Evolutionary conservation across 305 asterid species (phyloP).

Genomic region (Fraxinus nigra): DNA sequence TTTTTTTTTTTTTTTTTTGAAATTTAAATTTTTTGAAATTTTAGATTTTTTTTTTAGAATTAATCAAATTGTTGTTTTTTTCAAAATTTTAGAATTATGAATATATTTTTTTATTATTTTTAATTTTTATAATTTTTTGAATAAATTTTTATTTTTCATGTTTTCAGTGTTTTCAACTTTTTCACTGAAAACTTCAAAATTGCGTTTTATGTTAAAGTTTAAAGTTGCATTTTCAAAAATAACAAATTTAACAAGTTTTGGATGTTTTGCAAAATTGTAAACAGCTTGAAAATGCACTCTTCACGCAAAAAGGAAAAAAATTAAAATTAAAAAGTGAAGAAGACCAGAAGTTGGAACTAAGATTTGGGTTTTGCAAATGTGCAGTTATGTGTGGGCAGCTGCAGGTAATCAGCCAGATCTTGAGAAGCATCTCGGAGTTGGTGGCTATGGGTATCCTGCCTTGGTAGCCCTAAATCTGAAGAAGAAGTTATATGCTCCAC

Average conservation of each 20-base stretch:
- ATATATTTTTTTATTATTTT: no score
- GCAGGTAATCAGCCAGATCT: slow-evolving; percentile 90
- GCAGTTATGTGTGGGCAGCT: slow-evolving; percentile 90
- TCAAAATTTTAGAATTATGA: no score
- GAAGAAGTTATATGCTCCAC: slow-evolving; percentile 83
- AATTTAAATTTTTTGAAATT: no score
- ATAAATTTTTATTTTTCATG: background rate
- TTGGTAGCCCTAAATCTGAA: slow-evolving; percentile 78
- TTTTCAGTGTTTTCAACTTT: background rate
- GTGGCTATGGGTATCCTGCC: slow-evolving; percentile 97
- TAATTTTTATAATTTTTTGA: no score
- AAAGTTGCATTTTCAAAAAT: background rate
- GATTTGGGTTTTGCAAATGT: slow-evolving; percentile 15
- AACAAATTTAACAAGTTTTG: background rate
- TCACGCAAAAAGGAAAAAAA: background rate
- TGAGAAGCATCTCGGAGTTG: slow-evolving; percentile 84
- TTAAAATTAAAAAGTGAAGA: background rate
- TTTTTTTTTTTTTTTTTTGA: no score
- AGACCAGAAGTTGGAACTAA: background rate
- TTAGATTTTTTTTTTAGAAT: no score
- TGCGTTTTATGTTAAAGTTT: no score
- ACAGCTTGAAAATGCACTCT: background rate
- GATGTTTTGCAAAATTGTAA: background rate
- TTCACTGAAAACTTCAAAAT: background rate
- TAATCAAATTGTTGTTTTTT: no score